phyloP scores from a whole-genome alignment of 805 yeast species.

The Kuraishia hungarica region DNA sequence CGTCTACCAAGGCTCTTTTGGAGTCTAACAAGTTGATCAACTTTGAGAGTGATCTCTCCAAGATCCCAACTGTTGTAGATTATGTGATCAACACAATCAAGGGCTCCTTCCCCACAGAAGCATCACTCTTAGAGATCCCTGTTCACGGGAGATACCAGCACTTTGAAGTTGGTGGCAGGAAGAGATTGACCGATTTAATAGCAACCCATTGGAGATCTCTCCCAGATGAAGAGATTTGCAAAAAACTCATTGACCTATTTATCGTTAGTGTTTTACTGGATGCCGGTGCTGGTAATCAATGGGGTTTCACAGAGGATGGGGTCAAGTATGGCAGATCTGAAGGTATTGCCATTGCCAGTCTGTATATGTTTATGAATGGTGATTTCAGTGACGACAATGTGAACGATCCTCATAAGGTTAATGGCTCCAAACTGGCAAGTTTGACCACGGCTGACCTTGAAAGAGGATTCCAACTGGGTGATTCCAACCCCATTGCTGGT shows the following conservation, averaged over 20 bases:
- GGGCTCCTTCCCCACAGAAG: conserved; percentile 34
- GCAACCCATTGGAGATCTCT: conserved; percentile 21
- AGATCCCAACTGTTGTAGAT: conserved; percentile 32
- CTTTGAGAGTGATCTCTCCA: conserved; percentile 35
- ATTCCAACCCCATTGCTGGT: conserved; percentile 42
- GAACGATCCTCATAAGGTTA: conserved; percentile 31
- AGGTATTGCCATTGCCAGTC: conserved; percentile 56
- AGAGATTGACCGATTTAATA: conserved; percentile 36
- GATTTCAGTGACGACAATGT: conserved; percentile 24
- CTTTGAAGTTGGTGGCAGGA: conserved; percentile 40
- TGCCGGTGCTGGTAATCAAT: conserved; percentile 59
- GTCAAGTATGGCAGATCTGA: conserved; percentile 39
- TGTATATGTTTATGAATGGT: conserved; percentile 45
- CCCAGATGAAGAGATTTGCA: conserved; percentile 35
- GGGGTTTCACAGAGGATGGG: conserved; percentile 36
- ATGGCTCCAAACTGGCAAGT: conserved; percentile 28
- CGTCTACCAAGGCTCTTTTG: conserved; percentile 32
- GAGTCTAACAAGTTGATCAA: conserved; percentile 26
- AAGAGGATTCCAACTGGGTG: conserved; percentile 38
- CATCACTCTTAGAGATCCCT: conserved; percentile 36
- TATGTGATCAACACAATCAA: conserved; percentile 36
- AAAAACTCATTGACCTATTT: conserved; percentile 47
- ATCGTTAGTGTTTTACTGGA: conserved; percentile 54
- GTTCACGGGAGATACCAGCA: conserved; percentile 68
- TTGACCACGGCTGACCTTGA: conserved; percentile 28